A percentile compares a stretch with the other conserved stretches of the same genome.
These are phyloP conservation scores for Rhodotorula diobovata DNA, from an alignment of 768 basidiomycete species.

Conservation along the genomic window DNA sequence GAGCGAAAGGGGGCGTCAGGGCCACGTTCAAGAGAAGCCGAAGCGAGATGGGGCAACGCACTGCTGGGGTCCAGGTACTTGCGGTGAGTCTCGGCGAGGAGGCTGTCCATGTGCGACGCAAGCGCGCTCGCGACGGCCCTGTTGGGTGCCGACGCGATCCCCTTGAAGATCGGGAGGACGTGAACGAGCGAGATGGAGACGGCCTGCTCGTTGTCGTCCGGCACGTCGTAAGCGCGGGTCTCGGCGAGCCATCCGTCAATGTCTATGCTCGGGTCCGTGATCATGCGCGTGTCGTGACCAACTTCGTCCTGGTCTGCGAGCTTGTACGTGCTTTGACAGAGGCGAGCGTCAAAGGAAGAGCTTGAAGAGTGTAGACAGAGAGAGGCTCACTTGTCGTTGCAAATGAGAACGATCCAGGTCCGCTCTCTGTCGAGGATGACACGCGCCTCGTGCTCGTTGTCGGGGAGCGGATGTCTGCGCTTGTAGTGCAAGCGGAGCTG, in stretches of 20 bases:
- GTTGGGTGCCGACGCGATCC: neutral
- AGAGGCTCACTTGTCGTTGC: neutral
- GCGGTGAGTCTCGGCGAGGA: neutral
- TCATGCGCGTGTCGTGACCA: neutral
- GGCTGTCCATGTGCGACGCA: neutral
- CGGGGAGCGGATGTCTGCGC: conserved; percentile 5
- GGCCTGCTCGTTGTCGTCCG: conserved; percentile 29
- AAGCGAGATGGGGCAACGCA: neutral
- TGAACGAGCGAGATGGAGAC: conserved; percentile 17
- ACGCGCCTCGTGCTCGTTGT: conserved; percentile 29
- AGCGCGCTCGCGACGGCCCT: neutral
- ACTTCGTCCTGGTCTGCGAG: neutral
- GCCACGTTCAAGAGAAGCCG: neutral
- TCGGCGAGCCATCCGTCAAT: conserved; percentile 8
- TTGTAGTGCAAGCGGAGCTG: conserved; percentile 18
- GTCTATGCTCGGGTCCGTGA: neutral
- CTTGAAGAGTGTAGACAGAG: neutral
- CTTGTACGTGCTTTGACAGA: neutral
- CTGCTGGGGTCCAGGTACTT: conserved; percentile 10
- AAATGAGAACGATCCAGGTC: conserved; percentile 14
- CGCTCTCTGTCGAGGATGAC: conserved; percentile 29
- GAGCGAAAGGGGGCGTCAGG: neutral
- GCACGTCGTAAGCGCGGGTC: conserved; percentile 18
- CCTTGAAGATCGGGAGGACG: neutral
- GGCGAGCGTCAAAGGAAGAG: neutral